A percentile compares a stretch with the other conserved stretches of the same genome.
Evolutionary conservation across 108 stramenopile genomes (phyloP).

Genomic region (Skeletonema costatum): DNA sequence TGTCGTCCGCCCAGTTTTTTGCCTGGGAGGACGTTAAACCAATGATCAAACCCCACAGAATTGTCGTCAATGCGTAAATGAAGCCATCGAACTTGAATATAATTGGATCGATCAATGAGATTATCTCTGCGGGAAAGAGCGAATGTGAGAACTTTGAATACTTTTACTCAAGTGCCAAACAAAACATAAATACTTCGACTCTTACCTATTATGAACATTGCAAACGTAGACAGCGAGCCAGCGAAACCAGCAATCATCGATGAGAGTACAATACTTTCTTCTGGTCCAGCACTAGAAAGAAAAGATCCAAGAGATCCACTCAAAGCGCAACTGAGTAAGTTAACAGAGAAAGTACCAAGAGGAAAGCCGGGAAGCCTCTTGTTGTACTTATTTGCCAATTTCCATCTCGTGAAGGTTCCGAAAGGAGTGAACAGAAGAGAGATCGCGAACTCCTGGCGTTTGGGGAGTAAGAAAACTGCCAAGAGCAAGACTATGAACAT

Average conservation of each 20-base stretch:
- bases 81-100: slow-evolving; percentile 81
- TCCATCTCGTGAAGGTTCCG: slow-evolving; percentile 77
- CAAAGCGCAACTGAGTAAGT: slow-evolving; percentile 75
- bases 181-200: not conserved
- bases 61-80: slow-evolving; percentile 65
- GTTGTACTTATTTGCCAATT: slow-evolving; percentile 64
- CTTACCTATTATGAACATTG: slow-evolving; percentile 64
- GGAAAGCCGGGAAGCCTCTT: slow-evolving; percentile 73
- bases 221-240: slow-evolving; percentile 75
- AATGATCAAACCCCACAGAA: slow-evolving; percentile 67
- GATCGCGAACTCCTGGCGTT: slow-evolving; percentile 61
- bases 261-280: slow-evolving; percentile 68
- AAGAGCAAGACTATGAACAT: slow-evolving; percentile 51
- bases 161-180: not conserved
- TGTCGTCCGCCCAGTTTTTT: slow-evolving; percentile 83
- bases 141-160: not conserved
- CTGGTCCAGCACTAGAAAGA: slow-evolving; percentile 72
- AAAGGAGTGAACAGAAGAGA: slow-evolving; percentile 82
- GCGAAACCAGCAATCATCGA: slow-evolving; percentile 82
- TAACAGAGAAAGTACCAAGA: slow-evolving; percentile 81
- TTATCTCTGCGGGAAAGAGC: slow-evolving; percentile 46
- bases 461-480: slow-evolving; percentile 67
- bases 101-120: slow-evolving; percentile 74
- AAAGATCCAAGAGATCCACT: slow-evolving; percentile 70
- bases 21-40: slow-evolving; percentile 70